Conservation (phyloP, 2,329 filamentous ascomycete species). For the Hymenoscyphus infarciens region DNA sequence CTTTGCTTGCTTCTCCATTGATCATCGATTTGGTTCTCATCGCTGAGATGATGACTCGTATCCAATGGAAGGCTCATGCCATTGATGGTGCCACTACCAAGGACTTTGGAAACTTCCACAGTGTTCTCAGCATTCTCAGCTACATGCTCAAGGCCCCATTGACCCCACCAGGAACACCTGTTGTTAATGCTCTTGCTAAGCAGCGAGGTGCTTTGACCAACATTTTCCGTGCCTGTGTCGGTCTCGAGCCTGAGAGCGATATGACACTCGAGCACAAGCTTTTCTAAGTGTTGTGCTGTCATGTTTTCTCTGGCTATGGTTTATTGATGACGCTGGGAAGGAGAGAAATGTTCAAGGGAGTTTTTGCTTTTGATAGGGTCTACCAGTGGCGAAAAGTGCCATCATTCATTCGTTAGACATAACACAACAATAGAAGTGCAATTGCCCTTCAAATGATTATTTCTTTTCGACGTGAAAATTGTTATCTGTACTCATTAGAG, state of each 20-base stretch:
- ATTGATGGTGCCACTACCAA: constrained; percentile 49
- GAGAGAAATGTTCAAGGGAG: background rate
- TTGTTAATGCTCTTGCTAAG: constrained; percentile 93
- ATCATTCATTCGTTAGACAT: constrained; percentile 34
- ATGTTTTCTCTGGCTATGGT: background rate
- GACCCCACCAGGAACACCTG: constrained; percentile 90
- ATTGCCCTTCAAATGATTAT: background rate
- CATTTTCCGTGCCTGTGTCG: constrained; percentile 97
- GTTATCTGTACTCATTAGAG: background rate
- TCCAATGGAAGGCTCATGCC: constrained; percentile 75
- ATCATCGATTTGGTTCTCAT: constrained; percentile 96
- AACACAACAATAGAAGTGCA: constrained; percentile 15
- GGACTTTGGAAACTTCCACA: constrained; percentile 92
- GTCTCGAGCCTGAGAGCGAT: constrained; percentile 93
- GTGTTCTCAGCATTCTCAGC: constrained; percentile 91
- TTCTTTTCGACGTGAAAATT: background rate
- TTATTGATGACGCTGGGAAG: constrained; percentile 2
- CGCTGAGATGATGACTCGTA: constrained; percentile 97
- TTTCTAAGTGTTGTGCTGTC: constrained; percentile 50
- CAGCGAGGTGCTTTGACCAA: constrained; percentile 93
- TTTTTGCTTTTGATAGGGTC: constrained; percentile 13
- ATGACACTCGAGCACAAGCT: constrained; percentile 99
- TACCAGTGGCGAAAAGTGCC: constrained; percentile 33
- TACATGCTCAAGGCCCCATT: constrained; percentile 98
- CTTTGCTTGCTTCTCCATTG: constrained; percentile 87